Percentiles rank a stretch among this genome's conserved stretches.
phyloP scores from a whole-genome alignment of 164 flowering plant species.

The Vitis cinerea region DNA sequence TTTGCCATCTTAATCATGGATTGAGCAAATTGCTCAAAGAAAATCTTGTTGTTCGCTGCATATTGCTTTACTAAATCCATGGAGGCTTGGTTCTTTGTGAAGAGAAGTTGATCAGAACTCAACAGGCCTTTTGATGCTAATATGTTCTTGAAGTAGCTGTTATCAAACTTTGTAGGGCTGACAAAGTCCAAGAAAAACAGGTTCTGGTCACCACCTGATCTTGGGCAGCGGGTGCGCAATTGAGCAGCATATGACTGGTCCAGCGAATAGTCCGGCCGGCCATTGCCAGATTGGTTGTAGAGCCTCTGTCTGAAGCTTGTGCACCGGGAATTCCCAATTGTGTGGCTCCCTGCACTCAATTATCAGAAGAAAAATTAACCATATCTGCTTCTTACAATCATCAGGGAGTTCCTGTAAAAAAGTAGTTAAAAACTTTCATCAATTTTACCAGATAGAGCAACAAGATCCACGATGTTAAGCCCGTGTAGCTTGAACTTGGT shows the following conservation, averaged over 20 bases:
- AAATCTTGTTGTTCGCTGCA: constrained; percentile 55
- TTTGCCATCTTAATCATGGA: constrained; percentile 95
- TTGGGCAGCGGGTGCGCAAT: constrained; percentile 67
- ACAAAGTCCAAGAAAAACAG: constrained; percentile 70
- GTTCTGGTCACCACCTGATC: constrained; percentile 90
- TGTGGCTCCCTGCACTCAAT: constrained; percentile 80
- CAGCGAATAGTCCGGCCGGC: constrained; percentile 60
- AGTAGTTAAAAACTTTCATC: neutral
- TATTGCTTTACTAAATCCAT: constrained; percentile 66
- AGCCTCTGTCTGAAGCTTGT: constrained; percentile 91
- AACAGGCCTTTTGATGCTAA: constrained; percentile 68
- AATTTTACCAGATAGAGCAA: constrained; percentile 78
- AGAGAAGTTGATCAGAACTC: constrained; percentile 75
- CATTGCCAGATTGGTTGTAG: constrained; percentile 89
- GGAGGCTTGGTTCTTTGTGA: constrained; percentile 51
- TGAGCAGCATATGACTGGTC: constrained; percentile 64
- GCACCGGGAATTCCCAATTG: constrained; percentile 86
- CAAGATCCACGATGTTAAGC: constrained; percentile 76
- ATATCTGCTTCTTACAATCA: neutral
- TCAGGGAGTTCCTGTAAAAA: neutral
- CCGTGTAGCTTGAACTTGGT: constrained; percentile 78
- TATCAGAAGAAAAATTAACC: neutral
- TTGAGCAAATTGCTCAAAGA: constrained; percentile 81
- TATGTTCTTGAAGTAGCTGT: constrained; percentile 82
- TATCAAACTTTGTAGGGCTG: constrained; percentile 72